phyloP scores from a whole-genome alignment of 352 stramenopile genomes.

The Pythium folliculosum region DNA sequence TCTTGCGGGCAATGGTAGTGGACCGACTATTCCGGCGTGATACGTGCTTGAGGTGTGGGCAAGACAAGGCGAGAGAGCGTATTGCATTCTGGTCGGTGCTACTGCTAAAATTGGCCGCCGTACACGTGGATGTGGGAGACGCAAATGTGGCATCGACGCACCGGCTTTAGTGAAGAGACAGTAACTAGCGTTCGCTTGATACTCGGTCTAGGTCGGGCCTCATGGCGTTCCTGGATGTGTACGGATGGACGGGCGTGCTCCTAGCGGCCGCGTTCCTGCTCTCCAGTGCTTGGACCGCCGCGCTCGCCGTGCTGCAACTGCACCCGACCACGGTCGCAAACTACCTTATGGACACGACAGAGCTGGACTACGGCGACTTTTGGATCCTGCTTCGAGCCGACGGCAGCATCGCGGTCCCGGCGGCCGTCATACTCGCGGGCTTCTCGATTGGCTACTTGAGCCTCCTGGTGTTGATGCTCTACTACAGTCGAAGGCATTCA shows the following conservation, averaged over 20 bases:
- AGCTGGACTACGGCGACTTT: conserved; percentile 49
- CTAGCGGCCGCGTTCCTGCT: conserved; percentile 43
- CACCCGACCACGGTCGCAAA: conserved; percentile 39
- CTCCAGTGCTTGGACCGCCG: conserved; percentile 36
- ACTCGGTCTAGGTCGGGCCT: too few relatives aligned
- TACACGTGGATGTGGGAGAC: too few relatives aligned
- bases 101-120: not conserved
- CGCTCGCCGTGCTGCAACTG: conserved; percentile 42
- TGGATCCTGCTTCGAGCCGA: conserved; percentile 42
- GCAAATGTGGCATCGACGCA: too few relatives aligned
- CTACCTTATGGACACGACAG: conserved; percentile 34
- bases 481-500: not conserved
- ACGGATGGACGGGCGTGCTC: conserved; percentile 34
- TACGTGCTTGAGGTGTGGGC: too few relatives aligned
- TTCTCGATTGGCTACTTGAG: conserved; percentile 38
- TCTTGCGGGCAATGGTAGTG: too few relatives aligned
- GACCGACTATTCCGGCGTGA: too few relatives aligned
- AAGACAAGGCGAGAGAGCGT: too few relatives aligned
- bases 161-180: too few relatives aligned
- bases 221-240: conserved; percentile 28
- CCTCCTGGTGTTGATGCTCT: conserved; percentile 38
- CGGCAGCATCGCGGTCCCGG: conserved; percentile 19
- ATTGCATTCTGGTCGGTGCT: too few relatives aligned
- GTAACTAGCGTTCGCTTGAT: too few relatives aligned
- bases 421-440: conserved; percentile 30